Evolutionary conservation across 2,329 filamentous ascomycete species (phyloP), one percentile per base, ranked within the genome.

Genomic region (Incumbomyces lentus): DNA sequence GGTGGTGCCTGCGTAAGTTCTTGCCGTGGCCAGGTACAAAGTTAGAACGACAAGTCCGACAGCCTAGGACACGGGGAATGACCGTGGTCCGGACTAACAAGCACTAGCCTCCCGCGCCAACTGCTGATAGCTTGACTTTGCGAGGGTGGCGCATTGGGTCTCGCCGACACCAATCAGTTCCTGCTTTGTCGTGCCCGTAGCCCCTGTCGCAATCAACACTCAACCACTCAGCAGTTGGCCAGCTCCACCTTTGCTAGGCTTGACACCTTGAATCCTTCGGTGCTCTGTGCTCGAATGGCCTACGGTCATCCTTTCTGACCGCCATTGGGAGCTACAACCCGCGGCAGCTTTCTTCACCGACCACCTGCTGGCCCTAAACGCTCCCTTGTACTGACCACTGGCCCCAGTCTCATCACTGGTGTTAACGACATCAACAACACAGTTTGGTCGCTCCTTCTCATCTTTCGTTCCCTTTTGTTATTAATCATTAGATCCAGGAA

Each of bases 101-200:
- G 33, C 17, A 18, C 35, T 38, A 38, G 35, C 16, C 22, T 19
- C 11, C 17, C 12, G 14, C 11, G 10, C 35, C 35, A 19, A 14
- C 17, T 12, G 35, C 16, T 16, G 13, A 38, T 19, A 4, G 35
- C 35, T 12, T 18, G 22, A 16, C 12, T 18, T 38, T 18, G 35
- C 18, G 16, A 16, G 16, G 4, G 22, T 26, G 22, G 32, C 40
- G 30, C 34, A 22, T 18, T 44, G 40, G 18, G 31, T 12, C 18
- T 19, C 40, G 12, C 7, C 4, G 22, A 26, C 22, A 26, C 22
- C 22, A 26, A 26, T 26, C 22, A 26, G 40, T 44, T 44, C 40
- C 40, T 44, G 40, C 40, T 26, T 34, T 42, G 31, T 7, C 40
- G 40, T 44, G 32, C 32, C 34, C 40, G 30, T 44, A 18, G 40